Conservation (phyloP, 1,284 basidiomycete species). For the Neolentinus lepideus region DNA sequence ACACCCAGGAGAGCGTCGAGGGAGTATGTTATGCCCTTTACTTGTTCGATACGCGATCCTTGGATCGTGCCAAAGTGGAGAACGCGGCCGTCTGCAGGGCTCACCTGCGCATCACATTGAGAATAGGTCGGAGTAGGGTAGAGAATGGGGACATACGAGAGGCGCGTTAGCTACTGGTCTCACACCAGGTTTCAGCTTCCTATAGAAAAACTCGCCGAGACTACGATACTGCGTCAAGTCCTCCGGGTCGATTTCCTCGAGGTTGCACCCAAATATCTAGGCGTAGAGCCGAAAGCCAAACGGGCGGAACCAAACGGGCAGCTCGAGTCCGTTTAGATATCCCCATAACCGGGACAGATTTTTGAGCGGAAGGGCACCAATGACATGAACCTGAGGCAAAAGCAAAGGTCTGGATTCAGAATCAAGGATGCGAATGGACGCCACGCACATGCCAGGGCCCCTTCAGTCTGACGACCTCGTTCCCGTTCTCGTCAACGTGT, state of each 20-base stretch:
- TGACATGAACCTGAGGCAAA: conserved; percentile 75
- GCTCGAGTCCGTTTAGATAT: conserved; percentile 85
- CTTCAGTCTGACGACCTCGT: conserved; percentile 68
- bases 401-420: background rate
- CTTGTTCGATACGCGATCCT: conserved; percentile 86
- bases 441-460: conserved; percentile 91
- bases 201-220: conserved; percentile 94
- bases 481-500: conserved; percentile 67
- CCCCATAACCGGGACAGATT: conserved; percentile 96
- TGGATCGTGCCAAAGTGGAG: conserved; percentile 89
- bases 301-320: conserved; percentile 93
- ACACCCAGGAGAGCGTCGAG: conserved; percentile 88
- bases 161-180: conserved; percentile 76
- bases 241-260: conserved; percentile 80
- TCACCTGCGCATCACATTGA: conserved; percentile 47
- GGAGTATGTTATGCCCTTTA: conserved; percentile 97
- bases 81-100: conserved; percentile 90
- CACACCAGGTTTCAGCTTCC: conserved; percentile 77
- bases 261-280: conserved; percentile 86
- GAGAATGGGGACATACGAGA: conserved; percentile 46
- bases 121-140: background rate
- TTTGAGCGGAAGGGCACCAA: conserved; percentile 91
- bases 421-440: background rate
- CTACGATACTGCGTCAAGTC: conserved; percentile 79
- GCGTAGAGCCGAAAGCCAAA: conserved; percentile 85